phyloP scores from a whole-genome alignment of 2,329 filamentous ascomycete genomes.

The Fusarium tricinctum region DNA sequence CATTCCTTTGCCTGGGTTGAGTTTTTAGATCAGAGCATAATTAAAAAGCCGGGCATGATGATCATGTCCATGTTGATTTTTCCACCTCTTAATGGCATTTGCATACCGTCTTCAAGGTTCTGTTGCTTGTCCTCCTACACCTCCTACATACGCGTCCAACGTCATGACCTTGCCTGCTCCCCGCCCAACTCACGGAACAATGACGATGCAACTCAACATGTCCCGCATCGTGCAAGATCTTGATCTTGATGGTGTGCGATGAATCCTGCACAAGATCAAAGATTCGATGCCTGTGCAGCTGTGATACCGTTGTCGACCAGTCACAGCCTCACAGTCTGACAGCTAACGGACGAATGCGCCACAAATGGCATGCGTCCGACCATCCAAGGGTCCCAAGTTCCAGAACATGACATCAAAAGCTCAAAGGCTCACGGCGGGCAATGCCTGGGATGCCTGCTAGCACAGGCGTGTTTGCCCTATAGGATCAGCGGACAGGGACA shows the following conservation, averaged over 20 bases:
- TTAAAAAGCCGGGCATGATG: conserved; percentile 39
- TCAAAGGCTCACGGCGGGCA: conserved; percentile 22
- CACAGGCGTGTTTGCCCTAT: conserved; percentile 23
- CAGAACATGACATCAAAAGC: conserved; percentile 37
- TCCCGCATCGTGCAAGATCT: not conserved
- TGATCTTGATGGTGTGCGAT: conserved; percentile 14
- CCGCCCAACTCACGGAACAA: conserved; percentile 1
- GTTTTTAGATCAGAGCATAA: conserved; percentile 27
- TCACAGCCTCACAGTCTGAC: conserved; percentile 37
- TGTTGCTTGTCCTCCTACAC: not conserved
- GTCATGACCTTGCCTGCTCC: conserved; percentile 24
- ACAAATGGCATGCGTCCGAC: conserved; percentile 24
- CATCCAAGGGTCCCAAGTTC: conserved; percentile 29
- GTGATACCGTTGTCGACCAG: conserved; percentile 23
- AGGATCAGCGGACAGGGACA: conserved; percentile 16
- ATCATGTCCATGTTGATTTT: conserved; percentile 23
- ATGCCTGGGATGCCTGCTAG: conserved; percentile 31
- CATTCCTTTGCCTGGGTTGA: conserved; percentile 35
- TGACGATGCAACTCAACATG: conserved; percentile 26
- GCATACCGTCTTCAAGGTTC: conserved; percentile 1
- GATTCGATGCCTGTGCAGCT: not conserved
- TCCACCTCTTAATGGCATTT: conserved; percentile 10
- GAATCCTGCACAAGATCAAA: conserved; percentile 16
- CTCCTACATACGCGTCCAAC: conserved; percentile 10
- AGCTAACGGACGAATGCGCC: conserved; percentile 28